phyloP scores from a whole-genome alignment of 1,139 yeast species.

The Yarrowia galli region DNA sequence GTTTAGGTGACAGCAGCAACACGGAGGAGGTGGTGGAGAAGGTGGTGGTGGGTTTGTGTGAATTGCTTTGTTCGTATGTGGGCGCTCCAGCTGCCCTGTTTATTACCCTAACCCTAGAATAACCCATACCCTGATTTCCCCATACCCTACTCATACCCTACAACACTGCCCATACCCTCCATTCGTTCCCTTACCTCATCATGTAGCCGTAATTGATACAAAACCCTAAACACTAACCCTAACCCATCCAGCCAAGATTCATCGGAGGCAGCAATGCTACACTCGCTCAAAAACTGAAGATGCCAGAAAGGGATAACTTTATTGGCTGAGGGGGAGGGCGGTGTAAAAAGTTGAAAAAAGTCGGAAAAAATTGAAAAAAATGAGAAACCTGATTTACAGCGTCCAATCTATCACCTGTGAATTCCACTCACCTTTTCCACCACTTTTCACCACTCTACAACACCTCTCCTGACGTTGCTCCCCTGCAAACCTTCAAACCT shows the following conservation, averaged over 20 bases:
- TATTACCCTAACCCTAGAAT: not conserved
- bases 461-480: not conserved
- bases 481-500: conserved; percentile 32
- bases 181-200: conserved; percentile 23
- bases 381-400: no score
- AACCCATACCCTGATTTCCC: not conserved
- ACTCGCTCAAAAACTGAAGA: not conserved
- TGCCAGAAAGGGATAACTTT: conserved; percentile 32
- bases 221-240: conserved; percentile 14
- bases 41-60: no score
- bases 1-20: no score
- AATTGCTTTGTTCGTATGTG: no score
- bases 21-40: no score
- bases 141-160: no score
- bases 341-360: not conserved
- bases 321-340: not conserved
- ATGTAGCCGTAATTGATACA: conserved; percentile 4
- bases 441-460: no score
- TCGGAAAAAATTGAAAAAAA: not conserved
- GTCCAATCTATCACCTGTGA: no score
- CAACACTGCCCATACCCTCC: conserved; percentile 9
- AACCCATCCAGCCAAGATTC: conserved; percentile 27
- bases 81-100: not conserved
- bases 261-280: conserved; percentile 37
- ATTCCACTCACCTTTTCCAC: no score